A percentile compares a stretch with the other conserved stretches of the same genome.
These are phyloP conservation scores for Trichoderma simmonsii DNA, from an alignment of 2,329 filamentous ascomycete species.

Conservation along the genomic window DNA sequence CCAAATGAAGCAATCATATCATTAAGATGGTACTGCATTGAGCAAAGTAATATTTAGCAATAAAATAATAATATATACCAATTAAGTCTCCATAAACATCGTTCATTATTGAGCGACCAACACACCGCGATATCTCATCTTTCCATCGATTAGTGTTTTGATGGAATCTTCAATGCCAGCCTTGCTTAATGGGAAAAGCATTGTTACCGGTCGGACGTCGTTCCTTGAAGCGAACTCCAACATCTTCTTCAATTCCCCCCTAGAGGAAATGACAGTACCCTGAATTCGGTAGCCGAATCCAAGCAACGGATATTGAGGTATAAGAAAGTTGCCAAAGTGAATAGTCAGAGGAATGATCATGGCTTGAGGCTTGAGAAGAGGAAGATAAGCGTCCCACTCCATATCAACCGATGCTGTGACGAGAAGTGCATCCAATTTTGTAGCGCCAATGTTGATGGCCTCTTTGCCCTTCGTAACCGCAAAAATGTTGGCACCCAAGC, in stretches of 20 bases:
- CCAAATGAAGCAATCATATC: not conserved
- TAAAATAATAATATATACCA: too few relatives aligned
- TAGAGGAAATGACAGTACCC: not conserved
- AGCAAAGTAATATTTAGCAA: not conserved
- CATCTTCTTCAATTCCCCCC: not conserved
- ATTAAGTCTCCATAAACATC: not conserved
- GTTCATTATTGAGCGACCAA: not conserved
- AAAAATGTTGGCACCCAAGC: not conserved
- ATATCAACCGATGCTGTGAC: not conserved
- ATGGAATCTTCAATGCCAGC: not conserved
- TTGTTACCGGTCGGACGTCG: not conserved
- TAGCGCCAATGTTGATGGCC: not conserved
- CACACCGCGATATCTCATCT: not conserved
- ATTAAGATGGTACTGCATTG: not conserved
- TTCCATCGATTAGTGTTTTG: not conserved
- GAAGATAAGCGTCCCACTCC: not conserved
- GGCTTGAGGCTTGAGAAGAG: not conserved
- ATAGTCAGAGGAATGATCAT: not conserved
- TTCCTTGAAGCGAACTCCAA: not conserved
- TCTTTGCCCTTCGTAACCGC: not conserved
- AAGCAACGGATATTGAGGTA: not conserved
- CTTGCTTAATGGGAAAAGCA: not conserved
- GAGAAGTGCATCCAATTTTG: not conserved
- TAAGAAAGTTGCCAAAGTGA: not conserved
- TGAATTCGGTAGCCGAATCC: not conserved